Percentiles rank a stretch among this genome's conserved stretches.
phyloP scores from a whole-genome alignment of 108 stramenopile species.

The Aurantiochytrium sp. region DNA sequence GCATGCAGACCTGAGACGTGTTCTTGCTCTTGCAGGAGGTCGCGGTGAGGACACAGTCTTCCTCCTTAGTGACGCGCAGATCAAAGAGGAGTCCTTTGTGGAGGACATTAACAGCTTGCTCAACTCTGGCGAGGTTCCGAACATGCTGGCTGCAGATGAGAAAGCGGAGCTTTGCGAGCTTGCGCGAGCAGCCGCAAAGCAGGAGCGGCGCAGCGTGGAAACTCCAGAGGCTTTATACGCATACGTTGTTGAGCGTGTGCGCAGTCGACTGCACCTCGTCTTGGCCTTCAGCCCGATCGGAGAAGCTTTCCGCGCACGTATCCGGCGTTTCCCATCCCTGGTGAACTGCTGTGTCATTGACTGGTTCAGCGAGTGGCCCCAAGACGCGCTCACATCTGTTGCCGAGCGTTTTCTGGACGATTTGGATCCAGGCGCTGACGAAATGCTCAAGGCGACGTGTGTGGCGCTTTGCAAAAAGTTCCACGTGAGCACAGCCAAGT shows the following conservation, averaged over 20 bases:
- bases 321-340: conserved; percentile 55
- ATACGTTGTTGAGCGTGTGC: conserved; percentile 50
- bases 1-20: conserved; percentile 54
- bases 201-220: conserved; percentile 43
- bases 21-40: conserved; percentile 43
- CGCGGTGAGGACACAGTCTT: conserved; percentile 42
- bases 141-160: conserved; percentile 59
- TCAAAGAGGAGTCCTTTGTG: conserved; percentile 54
- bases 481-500: conserved; percentile 35
- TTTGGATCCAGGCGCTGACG: conserved; percentile 33
- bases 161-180: conserved; percentile 44
- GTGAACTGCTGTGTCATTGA: conserved; percentile 66
- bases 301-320: conserved; percentile 52
- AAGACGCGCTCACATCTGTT: conserved; percentile 54
- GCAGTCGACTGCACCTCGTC: conserved; percentile 54
- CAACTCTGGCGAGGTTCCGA: conserved; percentile 61
- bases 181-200: conserved; percentile 43
- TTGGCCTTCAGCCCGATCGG: conserved; percentile 62
- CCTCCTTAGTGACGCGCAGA: conserved; percentile 61
- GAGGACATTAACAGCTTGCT: conserved; percentile 65
- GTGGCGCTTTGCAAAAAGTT: conserved; percentile 39
- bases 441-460: conserved; percentile 33
- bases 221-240: conserved; percentile 39
- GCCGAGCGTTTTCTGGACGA: conserved; percentile 44
- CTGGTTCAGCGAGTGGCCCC: conserved; percentile 63